A percentile compares a stretch with the other conserved stretches of the same genome.
phyloP scores from a whole-genome alignment of 2,329 filamentous ascomycete genomes.

The Penicillium sp. region DNA sequence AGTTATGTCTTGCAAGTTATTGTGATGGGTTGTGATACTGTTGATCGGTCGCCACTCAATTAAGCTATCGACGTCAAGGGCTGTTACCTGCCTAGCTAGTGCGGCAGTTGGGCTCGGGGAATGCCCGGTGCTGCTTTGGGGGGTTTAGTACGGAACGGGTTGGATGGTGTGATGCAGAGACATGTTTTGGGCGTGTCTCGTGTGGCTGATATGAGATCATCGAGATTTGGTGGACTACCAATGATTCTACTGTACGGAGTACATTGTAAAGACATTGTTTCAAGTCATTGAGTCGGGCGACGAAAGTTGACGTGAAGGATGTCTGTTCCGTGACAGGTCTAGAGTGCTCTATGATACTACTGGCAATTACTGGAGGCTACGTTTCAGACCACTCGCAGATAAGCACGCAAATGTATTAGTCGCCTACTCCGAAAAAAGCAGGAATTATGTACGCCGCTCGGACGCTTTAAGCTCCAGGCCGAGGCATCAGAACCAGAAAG shows the following conservation, averaged over 20 bases:
- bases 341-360: neutral
- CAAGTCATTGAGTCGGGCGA: neutral
- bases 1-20: neutral
- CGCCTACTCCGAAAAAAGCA: conserved; percentile 3
- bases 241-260: neutral
- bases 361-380: neutral
- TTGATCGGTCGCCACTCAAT: neutral
- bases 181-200: neutral
- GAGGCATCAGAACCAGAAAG: conserved; percentile 1
- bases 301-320: neutral
- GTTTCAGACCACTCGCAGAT: neutral
- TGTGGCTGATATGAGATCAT: neutral
- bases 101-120: neutral
- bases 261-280: neutral
- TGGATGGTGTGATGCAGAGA: neutral
- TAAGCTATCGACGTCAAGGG: neutral
- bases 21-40: neutral
- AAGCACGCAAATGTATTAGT: conserved; percentile 4
- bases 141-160: neutral
- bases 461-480: conserved; percentile 1
- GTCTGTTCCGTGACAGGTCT: neutral
- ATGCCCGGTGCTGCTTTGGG: neutral
- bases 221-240: neutral
- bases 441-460: conserved; percentile 7
- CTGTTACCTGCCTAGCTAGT: neutral